Conservation (phyloP, 345 rosid species). For the Trapa incisa region DNA sequence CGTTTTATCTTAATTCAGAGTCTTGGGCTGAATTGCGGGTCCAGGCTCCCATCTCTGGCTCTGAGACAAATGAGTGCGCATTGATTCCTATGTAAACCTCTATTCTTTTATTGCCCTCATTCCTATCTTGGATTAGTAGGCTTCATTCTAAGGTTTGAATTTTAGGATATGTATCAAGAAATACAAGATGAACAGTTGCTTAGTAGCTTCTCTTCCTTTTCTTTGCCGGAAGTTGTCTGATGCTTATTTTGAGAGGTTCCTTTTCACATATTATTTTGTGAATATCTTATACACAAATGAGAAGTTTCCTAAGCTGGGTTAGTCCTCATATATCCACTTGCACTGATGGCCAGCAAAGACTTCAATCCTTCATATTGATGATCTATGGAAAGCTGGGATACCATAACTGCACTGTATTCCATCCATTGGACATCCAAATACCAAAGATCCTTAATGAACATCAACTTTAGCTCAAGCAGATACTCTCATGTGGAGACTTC, state of each 20-base stretch:
- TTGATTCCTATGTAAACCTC: constrained; percentile 18
- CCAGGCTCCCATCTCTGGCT: constrained; percentile 96
- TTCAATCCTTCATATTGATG: no score
- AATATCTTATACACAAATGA: not conserved
- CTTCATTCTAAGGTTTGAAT: not conserved
- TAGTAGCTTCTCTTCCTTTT: not conserved
- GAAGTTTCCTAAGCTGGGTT: not conserved
- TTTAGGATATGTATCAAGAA: not conserved
- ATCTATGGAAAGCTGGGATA: no score
- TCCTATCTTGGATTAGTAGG: no score
- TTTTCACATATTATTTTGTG: not conserved
- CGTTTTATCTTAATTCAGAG: not conserved
- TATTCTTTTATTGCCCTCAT: constrained; percentile 1
- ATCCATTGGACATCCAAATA: no score
- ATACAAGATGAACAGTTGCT: not conserved
- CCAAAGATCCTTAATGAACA: no score
- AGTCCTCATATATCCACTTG: no score
- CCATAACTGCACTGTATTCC: no score
- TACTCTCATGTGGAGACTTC: no score
- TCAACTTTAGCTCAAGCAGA: no score
- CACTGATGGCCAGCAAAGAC: no score
- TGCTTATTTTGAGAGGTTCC: not conserved
- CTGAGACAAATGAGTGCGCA: constrained; percentile 93
- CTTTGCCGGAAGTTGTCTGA: not conserved
- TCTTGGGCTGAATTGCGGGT: constrained; percentile 37